Base-by-base conservation (phyloP, 129 eudicot genomes). In the Lactuca saligna region DNA sequence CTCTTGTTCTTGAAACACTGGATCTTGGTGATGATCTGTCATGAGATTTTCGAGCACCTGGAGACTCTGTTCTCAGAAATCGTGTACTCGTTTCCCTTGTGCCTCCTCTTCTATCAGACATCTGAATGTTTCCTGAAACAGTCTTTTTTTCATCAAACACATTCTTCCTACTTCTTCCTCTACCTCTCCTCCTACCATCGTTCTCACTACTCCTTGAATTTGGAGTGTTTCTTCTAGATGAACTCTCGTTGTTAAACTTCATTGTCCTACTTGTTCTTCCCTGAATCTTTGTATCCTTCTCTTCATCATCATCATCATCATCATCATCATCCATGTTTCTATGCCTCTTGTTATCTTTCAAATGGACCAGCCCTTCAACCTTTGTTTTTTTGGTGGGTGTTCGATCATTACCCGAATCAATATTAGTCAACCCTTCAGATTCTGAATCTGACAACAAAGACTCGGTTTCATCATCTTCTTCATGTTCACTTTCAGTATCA, bases 381-480 rank as follows among this genome's bases (percentile, higher is more conserved):
- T 25, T 33, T 0, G 42, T 25, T 57, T 58, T 67, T 62, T 63
- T 16, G 3, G 7, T 31, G 4, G 80, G 39, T 70, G 53, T 75
- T 66, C 50, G 2, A 31, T 68, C 71, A 59, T 46, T 75, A 4
- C 65, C 41, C 11, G 57, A 62, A 54, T 76, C 80, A 73, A 61
- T 62, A 72, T 54, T 78, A 59, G 11, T 61, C 3, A 51, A 85
- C 34, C 75, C 77, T 68, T 78, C 83, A 51, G 57, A 63, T 53
- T 78, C 89, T 17, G 73, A 65, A 58, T 53, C 83, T 0, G 80
- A 81, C 17, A 65, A 54, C n/a, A 42, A 64, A 75, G 64, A 49
- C 58, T 56, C 77, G 13, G 54, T 56, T 57, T 50, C 87, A 60
- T 75, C 78, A 25, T 77, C 79, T 66, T 73, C 82, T 20, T 71